These are phyloP conservation scores for Fusarium tanahbumbuense DNA, from an alignment of 2,329 filamentous ascomycete genomes.

Conservation along the genomic window DNA sequence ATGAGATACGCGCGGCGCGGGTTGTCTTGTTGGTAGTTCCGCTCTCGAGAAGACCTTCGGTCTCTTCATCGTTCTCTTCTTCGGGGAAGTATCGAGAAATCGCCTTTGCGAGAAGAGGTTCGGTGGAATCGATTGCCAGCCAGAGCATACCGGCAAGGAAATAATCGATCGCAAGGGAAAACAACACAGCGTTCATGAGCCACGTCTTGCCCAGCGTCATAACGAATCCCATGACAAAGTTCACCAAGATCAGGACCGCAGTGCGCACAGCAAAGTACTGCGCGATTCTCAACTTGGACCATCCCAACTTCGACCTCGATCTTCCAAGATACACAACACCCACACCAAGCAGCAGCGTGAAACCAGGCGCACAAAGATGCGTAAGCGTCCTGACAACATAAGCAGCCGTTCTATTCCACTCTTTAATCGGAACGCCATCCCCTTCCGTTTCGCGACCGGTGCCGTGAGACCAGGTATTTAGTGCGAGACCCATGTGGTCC, in stretches of 20 bases:
- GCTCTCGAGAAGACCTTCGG: constrained; percentile 47
- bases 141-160: constrained; percentile 58
- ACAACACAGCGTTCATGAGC: constrained; percentile 58
- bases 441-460: constrained; percentile 52
- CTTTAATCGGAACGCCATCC: constrained; percentile 51
- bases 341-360: constrained; percentile 60
- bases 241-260: constrained; percentile 52
- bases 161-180: constrained; percentile 59
- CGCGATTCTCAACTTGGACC: constrained; percentile 51
- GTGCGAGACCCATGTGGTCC: constrained; percentile 55
- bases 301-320: constrained; percentile 56
- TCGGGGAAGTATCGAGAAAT: constrained; percentile 37
- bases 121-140: constrained; percentile 52
- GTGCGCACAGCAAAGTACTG: constrained; percentile 55
- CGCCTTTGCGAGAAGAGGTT: constrained; percentile 47
- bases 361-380: constrained; percentile 60
- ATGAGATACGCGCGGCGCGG: constrained; percentile 47
- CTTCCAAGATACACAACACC: constrained; percentile 59
- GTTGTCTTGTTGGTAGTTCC: not conserved
- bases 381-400: constrained; percentile 57
- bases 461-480: constrained; percentile 57
- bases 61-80: constrained; percentile 42
- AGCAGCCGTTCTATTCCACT: constrained; percentile 54
- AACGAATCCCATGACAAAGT: constrained; percentile 48
- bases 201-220: constrained; percentile 52